Conservation (phyloP, 78 protist genomes). For the Capsaspora owczarzaki region DNA sequence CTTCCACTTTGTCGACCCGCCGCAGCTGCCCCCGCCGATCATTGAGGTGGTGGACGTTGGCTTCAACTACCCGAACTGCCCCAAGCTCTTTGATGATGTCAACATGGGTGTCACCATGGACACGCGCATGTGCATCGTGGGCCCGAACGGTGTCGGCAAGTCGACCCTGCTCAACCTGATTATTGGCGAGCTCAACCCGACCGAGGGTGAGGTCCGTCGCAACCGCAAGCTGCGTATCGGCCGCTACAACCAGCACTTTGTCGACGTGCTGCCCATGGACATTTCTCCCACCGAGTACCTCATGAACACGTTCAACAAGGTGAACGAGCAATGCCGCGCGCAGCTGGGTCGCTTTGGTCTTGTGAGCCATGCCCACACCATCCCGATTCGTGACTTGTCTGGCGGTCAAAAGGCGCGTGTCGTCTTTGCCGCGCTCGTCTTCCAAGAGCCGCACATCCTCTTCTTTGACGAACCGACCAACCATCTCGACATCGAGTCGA, state of each 20-base stretch:
- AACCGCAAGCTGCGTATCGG: slow-evolving; percentile 55
- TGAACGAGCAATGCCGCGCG: slow-evolving; percentile 31
- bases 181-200: slow-evolving; percentile 65
- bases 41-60: slow-evolving; percentile 33
- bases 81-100: slow-evolving; percentile 57
- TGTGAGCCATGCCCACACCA: slow-evolving; percentile 18
- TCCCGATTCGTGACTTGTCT: slow-evolving; percentile 11
- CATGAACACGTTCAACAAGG: slow-evolving; percentile 37
- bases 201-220: slow-evolving; percentile 33
- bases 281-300: slow-evolving; percentile 65
- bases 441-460: slow-evolving; percentile 79
- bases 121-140: slow-evolving; percentile 74
- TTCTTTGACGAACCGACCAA: slow-evolving; percentile 94
- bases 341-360: not conserved
- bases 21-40: not conserved
- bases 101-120: slow-evolving; percentile 62
- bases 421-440: slow-evolving; percentile 75
- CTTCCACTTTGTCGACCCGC: not conserved
- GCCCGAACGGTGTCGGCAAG: slow-evolving; percentile 91
- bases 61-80: slow-evolving; percentile 44
- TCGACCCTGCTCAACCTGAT: slow-evolving; percentile 76
- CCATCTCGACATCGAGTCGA: slow-evolving; percentile 64
- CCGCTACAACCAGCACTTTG: slow-evolving; percentile 78
- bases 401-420: slow-evolving; percentile 94
- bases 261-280: slow-evolving; percentile 68